Conservation (phyloP, 2,329 filamentous ascomycete genomes). For the Seiridium unicorne region DNA sequence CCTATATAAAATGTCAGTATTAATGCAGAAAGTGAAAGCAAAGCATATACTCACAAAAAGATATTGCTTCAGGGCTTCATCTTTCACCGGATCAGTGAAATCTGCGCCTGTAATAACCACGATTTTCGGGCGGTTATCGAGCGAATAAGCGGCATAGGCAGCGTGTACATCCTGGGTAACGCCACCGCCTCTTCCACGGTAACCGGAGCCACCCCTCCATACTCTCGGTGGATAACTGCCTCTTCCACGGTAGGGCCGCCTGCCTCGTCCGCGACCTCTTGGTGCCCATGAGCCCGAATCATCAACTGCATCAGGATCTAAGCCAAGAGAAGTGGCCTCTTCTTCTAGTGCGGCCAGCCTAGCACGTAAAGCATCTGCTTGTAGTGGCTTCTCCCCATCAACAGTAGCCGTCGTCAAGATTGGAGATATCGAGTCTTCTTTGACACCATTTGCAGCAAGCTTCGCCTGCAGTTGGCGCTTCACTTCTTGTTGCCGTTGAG, state of each 20-base stretch:
- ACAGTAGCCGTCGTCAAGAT: slow-evolving; percentile 17
- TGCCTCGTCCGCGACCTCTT: slow-evolving; percentile 36
- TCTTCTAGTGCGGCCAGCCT: slow-evolving; percentile 72
- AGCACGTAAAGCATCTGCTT: slow-evolving; percentile 66
- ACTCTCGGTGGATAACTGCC: slow-evolving; percentile 34
- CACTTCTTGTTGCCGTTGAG: slow-evolving; percentile 64
- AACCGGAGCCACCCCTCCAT: slow-evolving; percentile 40
- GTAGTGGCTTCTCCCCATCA: slow-evolving; percentile 28
- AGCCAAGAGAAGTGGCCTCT: slow-evolving; percentile 67
- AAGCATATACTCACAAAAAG: slow-evolving; percentile 59
- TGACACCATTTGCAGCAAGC: slow-evolving; percentile 51
- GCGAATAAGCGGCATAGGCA: slow-evolving; percentile 61
- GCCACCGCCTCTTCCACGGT: slow-evolving; percentile 39
- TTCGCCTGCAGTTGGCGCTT: slow-evolving; percentile 60
- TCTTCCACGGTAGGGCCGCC: slow-evolving; percentile 36
- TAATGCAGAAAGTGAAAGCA: not conserved
- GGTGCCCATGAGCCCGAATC: slow-evolving; percentile 33
- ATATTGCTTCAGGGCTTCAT: slow-evolving; percentile 70
- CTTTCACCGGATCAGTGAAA: slow-evolving; percentile 59
- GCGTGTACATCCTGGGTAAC: slow-evolving; percentile 36
- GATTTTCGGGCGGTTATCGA: slow-evolving; percentile 74
- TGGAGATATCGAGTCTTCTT: slow-evolving; percentile 19
- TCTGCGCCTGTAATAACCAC: slow-evolving; percentile 64
- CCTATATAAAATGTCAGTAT: slow-evolving; percentile 39
- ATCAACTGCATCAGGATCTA: slow-evolving; percentile 58